phyloP scores from a whole-genome alignment of 192 early-diverging fungal species.

The Linnemannia schmuckeri region DNA sequence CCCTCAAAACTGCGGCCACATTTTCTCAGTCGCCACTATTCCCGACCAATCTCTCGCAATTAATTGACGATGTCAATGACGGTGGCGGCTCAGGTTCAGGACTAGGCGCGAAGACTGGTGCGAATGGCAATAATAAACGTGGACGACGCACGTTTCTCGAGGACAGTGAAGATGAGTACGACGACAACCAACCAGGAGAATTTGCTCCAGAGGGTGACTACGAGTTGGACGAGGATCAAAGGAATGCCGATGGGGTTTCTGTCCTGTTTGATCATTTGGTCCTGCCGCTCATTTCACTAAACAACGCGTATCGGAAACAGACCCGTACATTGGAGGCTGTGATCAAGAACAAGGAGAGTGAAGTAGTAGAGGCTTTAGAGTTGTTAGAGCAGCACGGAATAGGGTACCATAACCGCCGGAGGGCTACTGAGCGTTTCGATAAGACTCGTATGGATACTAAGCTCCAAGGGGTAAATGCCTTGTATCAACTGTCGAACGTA shows the following conservation, averaged over 20 bases:
- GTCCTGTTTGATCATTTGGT: slow-evolving; percentile 42
- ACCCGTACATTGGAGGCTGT: slow-evolving; percentile 13
- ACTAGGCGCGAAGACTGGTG: not conserved
- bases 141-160: slow-evolving; percentile 3
- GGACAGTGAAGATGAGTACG: slow-evolving; percentile 15
- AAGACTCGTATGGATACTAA: slow-evolving; percentile 23
- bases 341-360: slow-evolving; percentile 45
- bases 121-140: not conserved
- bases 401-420: slow-evolving; percentile 33
- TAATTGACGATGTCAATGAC: not conserved
- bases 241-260: slow-evolving; percentile 26
- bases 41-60: not conserved
- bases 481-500: not conserved
- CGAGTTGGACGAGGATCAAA: not conserved
- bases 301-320: slow-evolving; percentile 39
- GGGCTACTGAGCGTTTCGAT: slow-evolving; percentile 31
- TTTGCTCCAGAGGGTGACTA: not conserved
- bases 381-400: slow-evolving; percentile 40
- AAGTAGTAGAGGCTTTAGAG: slow-evolving; percentile 48
- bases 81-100: not conserved
- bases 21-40: not conserved
- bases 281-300: slow-evolving; percentile 34
- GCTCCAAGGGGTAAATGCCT: slow-evolving; percentile 25
- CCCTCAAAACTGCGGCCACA: not conserved
- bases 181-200: not conserved